These are phyloP conservation scores for Rosa rugosa DNA, from an alignment of 306 rosid genomes.

Conservation along the genomic window DNA sequence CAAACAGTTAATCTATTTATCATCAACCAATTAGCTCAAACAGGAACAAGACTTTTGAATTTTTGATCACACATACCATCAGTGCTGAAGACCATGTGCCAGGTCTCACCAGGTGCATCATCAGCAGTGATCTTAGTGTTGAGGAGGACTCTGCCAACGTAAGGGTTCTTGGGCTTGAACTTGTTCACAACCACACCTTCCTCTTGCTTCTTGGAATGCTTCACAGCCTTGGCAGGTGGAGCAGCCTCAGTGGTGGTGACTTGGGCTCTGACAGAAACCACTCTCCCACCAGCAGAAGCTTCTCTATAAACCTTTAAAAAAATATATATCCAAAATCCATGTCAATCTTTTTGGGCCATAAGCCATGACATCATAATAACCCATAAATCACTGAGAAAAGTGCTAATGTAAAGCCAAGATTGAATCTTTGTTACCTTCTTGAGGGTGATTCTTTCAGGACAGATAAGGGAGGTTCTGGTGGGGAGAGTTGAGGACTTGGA, in stretches of 20 bases:
- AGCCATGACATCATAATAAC: background rate
- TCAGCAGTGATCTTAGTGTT: conserved; percentile 98
- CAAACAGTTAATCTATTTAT: background rate
- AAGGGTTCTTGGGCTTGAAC: conserved; percentile 81
- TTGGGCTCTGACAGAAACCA: conserved; percentile 68
- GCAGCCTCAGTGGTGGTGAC: conserved; percentile 87
- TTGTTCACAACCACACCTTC: conserved; percentile 85
- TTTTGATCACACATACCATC: conserved; percentile 53
- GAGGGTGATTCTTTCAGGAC: conserved; percentile 58
- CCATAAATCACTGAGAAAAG: background rate
- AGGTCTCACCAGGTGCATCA: conserved; percentile 98
- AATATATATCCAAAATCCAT: background rate
- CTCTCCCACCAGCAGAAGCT: conserved; percentile 51
- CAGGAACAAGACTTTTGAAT: background rate
- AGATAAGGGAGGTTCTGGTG: conserved; percentile 44
- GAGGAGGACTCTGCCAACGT: conserved; percentile 70
- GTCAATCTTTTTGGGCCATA: background rate
- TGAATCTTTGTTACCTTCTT: conserved; percentile 48
- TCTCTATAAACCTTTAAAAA: conserved; percentile 51
- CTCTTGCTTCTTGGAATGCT: conserved; percentile 79
- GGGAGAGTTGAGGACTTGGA: conserved; percentile 67
- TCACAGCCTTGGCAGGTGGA: conserved; percentile 74
- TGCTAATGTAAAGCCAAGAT: background rate
- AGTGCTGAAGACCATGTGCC: conserved; percentile 99
- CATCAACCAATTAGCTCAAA: background rate